Percentiles rank a stretch among this genome's conserved stretches.
phyloP scores from a whole-genome alignment of 2,329 filamentous ascomycete genomes.

The Fusarium nisikadoi region DNA sequence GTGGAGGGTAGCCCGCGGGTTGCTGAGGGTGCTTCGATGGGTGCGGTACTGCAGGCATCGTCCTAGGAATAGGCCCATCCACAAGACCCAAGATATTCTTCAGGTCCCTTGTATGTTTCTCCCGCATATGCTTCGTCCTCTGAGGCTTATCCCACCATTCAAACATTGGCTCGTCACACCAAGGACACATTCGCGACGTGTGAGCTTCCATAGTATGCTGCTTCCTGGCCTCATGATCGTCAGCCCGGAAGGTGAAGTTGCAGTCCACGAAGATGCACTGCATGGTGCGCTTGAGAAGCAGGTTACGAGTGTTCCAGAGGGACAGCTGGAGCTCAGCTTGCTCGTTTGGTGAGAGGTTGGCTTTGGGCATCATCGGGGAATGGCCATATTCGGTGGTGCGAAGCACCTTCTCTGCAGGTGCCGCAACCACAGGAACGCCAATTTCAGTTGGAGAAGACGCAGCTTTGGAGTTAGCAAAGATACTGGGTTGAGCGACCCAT shows the following conservation, averaged over 20 bases:
- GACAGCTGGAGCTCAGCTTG: constrained; percentile 48
- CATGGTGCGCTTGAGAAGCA: constrained; percentile 42
- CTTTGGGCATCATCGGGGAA: constrained; percentile 52
- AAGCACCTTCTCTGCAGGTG: constrained; percentile 51
- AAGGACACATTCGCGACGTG: constrained; percentile 48
- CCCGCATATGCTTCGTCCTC: constrained; percentile 44
- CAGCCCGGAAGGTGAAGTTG: constrained; percentile 46
- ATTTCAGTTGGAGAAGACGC: constrained; percentile 14
- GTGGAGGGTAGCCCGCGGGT: not conserved
- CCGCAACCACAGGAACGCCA: constrained; percentile 31
- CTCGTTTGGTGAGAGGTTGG: constrained; percentile 55
- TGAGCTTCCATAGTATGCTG: constrained; percentile 53
- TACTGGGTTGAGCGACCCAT: constrained; percentile 42
- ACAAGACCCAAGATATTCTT: constrained; percentile 9
- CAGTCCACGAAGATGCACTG: constrained; percentile 55
- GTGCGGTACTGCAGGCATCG: not conserved
- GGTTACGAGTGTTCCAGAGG: constrained; percentile 11
- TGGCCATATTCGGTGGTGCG: constrained; percentile 42
- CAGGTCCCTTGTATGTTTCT: constrained; percentile 44
- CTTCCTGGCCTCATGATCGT: constrained; percentile 46
- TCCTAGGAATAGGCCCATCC: too few relatives aligned
- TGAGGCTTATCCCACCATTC: constrained; percentile 44
- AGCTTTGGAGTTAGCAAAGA: constrained; percentile 22
- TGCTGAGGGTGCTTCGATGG: not conserved
- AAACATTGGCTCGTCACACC: constrained; percentile 49